These are phyloP conservation scores for Aspergillus phoenicis DNA, from an alignment of 2,329 filamentous ascomycete species.

Conservation along the genomic window DNA sequence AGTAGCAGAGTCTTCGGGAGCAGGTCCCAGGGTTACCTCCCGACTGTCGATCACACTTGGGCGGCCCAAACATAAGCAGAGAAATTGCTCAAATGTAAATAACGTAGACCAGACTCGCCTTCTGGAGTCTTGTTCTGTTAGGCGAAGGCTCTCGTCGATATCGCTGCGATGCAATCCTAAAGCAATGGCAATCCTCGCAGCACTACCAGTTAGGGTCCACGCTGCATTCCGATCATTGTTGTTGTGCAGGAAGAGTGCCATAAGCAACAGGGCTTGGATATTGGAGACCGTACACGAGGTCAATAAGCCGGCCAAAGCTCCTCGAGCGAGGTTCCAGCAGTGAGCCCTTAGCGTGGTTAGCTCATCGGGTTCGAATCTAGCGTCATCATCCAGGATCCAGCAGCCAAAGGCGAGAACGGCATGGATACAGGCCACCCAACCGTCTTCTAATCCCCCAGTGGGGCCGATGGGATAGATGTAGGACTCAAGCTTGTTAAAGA, in stretches of 20 bases:
- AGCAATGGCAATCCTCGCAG: not conserved
- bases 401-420: not conserved
- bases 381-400: not conserved
- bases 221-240: not conserved
- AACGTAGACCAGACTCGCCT: not conserved
- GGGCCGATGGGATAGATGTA: not conserved
- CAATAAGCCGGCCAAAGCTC: not conserved
- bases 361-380: not conserved
- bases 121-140: not conserved
- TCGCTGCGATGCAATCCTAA: not conserved
- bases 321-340: not conserved
- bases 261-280: not conserved
- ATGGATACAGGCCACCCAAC: not conserved
- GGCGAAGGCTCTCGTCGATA: not conserved
- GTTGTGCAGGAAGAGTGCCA: not conserved
- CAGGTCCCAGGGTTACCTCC: not conserved
- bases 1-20: not conserved
- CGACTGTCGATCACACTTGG: not conserved
- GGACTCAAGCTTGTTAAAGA: not conserved
- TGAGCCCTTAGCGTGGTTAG: not conserved
- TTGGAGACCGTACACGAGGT: not conserved
- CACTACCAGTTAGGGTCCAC: not conserved
- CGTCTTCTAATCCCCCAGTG: not conserved
- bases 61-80: not conserved
- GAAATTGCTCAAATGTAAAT: not conserved